These are phyloP conservation scores for Rhodotorula diobovata DNA, from an alignment of 768 basidiomycete genomes.

Conservation along the genomic window DNA sequence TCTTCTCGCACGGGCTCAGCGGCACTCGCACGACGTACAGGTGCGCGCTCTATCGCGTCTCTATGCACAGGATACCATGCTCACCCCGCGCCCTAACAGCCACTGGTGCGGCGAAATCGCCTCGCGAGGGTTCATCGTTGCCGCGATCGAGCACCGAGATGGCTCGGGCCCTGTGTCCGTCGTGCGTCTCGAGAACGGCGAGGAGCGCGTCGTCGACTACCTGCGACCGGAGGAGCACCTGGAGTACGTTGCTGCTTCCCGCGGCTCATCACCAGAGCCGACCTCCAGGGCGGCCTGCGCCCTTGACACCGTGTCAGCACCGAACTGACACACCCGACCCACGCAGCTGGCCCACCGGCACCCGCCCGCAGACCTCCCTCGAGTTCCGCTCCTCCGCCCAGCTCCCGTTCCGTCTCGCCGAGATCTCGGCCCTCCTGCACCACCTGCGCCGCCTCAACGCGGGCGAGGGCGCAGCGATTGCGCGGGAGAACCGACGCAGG, in stretches of 20 bases:
- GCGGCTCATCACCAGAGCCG: neutral
- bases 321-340: neutral
- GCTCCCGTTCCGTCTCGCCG: conserved; percentile 63
- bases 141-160: conserved; percentile 78
- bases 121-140: conserved; percentile 70
- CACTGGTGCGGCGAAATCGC: conserved; percentile 70
- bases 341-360: conserved; percentile 21
- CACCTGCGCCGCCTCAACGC: conserved; percentile 58
- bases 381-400: conserved; percentile 62
- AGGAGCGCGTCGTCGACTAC: conserved; percentile 52
- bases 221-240: conserved; percentile 56
- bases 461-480: conserved; percentile 48
- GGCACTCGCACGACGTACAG: conserved; percentile 65
- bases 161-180: conserved; percentile 61
- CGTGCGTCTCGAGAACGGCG: conserved; percentile 49
- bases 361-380: conserved; percentile 46
- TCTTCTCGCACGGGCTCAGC: conserved; percentile 80
- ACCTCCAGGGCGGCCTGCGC: too few species aligned
- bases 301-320: neutral
- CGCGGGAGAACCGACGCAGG: conserved; percentile 52
- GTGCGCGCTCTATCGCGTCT: conserved; percentile 49
- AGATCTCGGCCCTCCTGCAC: conserved; percentile 63
- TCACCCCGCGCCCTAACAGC: neutral
- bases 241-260: conserved; percentile 44
- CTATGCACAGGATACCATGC: neutral